Conservation (phyloP, 257 asterid species). For the Eucommia ulmoides region DNA sequence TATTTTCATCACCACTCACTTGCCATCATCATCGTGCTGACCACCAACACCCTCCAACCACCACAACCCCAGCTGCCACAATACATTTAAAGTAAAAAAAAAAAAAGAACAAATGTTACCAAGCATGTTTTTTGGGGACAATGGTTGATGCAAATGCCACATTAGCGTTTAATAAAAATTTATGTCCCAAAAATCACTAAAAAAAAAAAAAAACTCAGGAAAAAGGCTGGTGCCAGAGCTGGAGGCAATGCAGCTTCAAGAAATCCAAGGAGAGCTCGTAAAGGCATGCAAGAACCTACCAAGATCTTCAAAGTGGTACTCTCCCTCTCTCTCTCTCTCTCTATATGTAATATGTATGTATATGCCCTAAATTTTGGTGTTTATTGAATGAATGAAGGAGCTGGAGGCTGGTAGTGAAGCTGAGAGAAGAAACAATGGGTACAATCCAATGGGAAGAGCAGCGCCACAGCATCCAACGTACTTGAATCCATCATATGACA, state of each 20-base stretch:
- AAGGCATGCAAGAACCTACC: slow-evolving; percentile 40
- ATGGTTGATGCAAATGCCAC: too few species aligned
- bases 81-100: background rate
- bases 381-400: slow-evolving; percentile 24
- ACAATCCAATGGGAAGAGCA: slow-evolving; percentile 25
- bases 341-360: background rate
- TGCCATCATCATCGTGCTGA: too few species aligned
- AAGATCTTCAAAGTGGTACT: slow-evolving; percentile 34
- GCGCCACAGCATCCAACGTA: slow-evolving; percentile 31
- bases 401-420: slow-evolving; percentile 23
- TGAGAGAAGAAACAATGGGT: slow-evolving; percentile 21
- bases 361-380: background rate
- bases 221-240: slow-evolving; percentile 25
- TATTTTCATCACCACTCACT: too few species aligned
- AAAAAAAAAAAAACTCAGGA: slow-evolving; percentile 22
- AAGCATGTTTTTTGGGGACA: background rate
- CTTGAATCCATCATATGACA: slow-evolving; percentile 37
- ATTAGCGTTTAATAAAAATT: background rate
- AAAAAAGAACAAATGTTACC: background rate
- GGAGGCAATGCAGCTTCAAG: slow-evolving; percentile 30
- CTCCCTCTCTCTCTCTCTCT: slow-evolving; percentile 10
- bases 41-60: too few species aligned
- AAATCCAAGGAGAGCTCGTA: slow-evolving; percentile 45
- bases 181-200: background rate
- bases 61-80: background rate